Evolutionary conservation across 768 basidiomycete species (phyloP).

Genomic region (Dacryopinax spathularia): DNA sequence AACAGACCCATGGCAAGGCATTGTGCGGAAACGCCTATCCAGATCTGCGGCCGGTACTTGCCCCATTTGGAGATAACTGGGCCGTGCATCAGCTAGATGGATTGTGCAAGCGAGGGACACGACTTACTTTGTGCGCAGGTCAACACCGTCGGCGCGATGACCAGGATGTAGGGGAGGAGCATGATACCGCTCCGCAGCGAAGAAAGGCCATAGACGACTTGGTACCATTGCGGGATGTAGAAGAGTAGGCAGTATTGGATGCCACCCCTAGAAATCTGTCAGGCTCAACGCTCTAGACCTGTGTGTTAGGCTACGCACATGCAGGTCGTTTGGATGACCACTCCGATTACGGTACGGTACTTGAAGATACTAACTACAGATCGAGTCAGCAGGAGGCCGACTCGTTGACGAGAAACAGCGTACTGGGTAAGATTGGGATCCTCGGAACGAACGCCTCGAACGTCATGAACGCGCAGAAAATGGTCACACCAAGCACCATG

Average conservation of each 20-base stretch:
- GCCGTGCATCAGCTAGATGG: too few relatives aligned
- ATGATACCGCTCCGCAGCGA: background rate
- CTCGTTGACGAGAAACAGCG: background rate
- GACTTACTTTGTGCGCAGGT: background rate
- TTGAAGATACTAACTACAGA: constrained; percentile 22
- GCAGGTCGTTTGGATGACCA: constrained; percentile 17
- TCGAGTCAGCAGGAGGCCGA: background rate
- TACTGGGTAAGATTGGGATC: constrained; percentile 15
- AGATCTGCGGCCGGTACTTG: background rate
- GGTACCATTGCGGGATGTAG: constrained; percentile 2
- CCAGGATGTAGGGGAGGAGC: background rate
- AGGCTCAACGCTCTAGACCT: background rate
- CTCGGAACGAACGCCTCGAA: background rate
- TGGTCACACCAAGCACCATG: background rate
- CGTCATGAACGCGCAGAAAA: background rate
- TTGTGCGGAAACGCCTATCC: background rate
- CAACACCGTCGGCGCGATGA: background rate
- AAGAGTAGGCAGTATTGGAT: background rate
- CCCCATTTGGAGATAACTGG: background rate
- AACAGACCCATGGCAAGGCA: background rate
- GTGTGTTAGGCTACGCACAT: background rate
- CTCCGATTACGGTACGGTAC: constrained; percentile 19
- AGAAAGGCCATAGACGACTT: background rate
- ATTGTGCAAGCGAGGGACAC: too few relatives aligned
- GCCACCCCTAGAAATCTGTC: background rate